Evolutionary conservation across 192 early-diverging fungal genomes (phyloP).

Genomic region (Backusella sp.): DNA sequence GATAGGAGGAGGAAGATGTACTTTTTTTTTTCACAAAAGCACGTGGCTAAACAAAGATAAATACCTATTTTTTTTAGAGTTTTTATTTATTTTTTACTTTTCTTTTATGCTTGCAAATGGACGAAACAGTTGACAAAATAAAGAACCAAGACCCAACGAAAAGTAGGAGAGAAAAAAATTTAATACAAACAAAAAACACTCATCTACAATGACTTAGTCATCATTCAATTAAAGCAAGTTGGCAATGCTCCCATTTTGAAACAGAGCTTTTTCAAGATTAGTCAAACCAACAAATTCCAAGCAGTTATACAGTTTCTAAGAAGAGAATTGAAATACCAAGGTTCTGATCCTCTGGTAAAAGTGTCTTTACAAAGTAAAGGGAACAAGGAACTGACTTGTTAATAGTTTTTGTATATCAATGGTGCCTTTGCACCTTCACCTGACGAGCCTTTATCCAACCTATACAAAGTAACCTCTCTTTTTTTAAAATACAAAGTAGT

Average conservation of each 20-base stretch:
- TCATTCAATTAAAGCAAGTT: conserved; percentile 81
- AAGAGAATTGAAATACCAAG: conserved; percentile 75
- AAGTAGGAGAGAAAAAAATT: neutral
- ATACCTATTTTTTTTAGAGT: neutral
- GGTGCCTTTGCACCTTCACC: conserved; percentile 94
- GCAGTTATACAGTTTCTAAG: conserved; percentile 83
- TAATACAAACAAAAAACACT: neutral
- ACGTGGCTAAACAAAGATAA: neutral
- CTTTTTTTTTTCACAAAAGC: neutral
- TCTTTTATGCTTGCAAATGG: neutral
- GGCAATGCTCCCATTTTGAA: conserved; percentile 92
- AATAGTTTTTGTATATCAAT: conserved; percentile 92
- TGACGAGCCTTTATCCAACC: conserved; percentile 82
- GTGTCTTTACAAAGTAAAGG: neutral
- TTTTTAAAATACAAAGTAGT: neutral
- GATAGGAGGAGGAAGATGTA: no score
- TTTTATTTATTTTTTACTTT: neutral
- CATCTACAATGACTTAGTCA: conserved; percentile 46
- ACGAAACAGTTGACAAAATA: neutral
- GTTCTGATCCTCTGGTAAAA: conserved; percentile 72
- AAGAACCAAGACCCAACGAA: neutral
- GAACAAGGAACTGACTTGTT: neutral
- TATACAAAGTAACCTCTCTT: conserved; percentile 63
- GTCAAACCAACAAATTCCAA: conserved; percentile 78
- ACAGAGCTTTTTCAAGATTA: conserved; percentile 83